Evolutionary conservation across 163 green algal species (phyloP), one percentile per base, ranked within the genome.

Genomic region (Prototheca stagnorum): DNA sequence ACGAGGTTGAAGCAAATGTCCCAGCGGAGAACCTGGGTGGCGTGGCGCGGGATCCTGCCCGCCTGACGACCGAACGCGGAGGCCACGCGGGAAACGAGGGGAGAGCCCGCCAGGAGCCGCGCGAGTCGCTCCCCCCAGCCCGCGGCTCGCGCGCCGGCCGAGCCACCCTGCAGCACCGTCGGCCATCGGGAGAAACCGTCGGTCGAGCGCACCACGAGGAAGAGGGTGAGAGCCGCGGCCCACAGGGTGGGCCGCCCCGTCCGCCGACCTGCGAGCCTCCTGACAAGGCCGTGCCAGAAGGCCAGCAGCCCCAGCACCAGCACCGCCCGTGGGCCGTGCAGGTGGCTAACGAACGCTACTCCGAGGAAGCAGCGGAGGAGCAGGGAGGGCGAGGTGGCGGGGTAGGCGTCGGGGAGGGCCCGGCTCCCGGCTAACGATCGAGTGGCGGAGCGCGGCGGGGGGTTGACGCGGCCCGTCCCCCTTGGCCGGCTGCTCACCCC

Each of bases 1-100:
- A 80, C 44, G 17, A 93, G 47, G 57, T 93, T 93, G 70, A 81
- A 92, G 58, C 73, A 68, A 39, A 88, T 86, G 39, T 93, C 73
- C 82, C 82, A 93, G 1, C 77, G 68, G 45, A 88, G 53, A 27
- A n/a, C n/a, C n/a, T n/a, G n/a, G n/a, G n/a, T n/a, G n/a, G n/a
- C n/a, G n/a, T n/a, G n/a, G n/a, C n/a, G n/a, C n/a, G n/a, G n/a
- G n/a, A n/a, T n/a, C n/a, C 67, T 39, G 23, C 79, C 59, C 39
- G 46, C 12, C 31, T 37, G 31, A 12, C 31, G 31, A 9, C 9
- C 11, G 11, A 37, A 12, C 11, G 15, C 14, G 19, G 31, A 14
- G n/a, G 21, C 35, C 24, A 27, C 53, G 17, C 15, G 19, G 20
- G n/a, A n/a, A n/a, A 26, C 17, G 14, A 27, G 25, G 46, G n/a